phyloP scores from a whole-genome alignment of 2,329 filamentous ascomycete species.

The Ophiostoma ips region DNA sequence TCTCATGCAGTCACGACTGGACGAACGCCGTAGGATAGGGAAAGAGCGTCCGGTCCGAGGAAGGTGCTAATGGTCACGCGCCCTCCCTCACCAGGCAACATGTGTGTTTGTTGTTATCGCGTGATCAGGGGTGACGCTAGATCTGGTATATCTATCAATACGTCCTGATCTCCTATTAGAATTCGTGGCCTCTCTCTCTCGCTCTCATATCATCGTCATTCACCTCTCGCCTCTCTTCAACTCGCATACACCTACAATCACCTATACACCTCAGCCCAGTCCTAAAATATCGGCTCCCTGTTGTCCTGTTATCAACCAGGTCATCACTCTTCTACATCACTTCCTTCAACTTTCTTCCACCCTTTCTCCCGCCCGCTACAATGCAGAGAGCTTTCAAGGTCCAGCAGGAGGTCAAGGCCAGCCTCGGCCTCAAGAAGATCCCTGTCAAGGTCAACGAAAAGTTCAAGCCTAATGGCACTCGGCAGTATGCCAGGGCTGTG shows the following conservation, averaged over 20 bases:
- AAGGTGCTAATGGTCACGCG: background rate
- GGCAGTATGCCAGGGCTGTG: conserved; percentile 48
- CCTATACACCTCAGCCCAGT: no score
- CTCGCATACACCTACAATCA: no score
- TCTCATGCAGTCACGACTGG: no score
- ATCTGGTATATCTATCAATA: background rate
- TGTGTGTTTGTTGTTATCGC: background rate
- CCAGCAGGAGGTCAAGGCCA: conserved; percentile 23
- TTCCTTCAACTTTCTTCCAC: background rate
- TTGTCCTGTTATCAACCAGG: no score
- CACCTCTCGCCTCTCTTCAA: no score
- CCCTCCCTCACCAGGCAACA: background rate
- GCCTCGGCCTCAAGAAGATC: conserved; percentile 30
- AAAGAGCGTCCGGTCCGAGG: background rate
- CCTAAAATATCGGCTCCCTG: no score
- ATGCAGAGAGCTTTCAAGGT: conserved; percentile 23
- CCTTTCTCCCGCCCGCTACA: background rate
- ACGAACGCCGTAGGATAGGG: background rate
- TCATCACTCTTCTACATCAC: no score
- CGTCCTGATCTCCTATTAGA: no score
- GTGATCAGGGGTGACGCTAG: background rate
- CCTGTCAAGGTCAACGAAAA: conserved; percentile 41
- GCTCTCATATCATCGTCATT: background rate
- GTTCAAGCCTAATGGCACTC: conserved; percentile 44
- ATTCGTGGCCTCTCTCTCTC: background rate